These are phyloP conservation scores for Phytophthora crassamura DNA, from an alignment of 352 stramenopile genomes.

Conservation along the genomic window DNA sequence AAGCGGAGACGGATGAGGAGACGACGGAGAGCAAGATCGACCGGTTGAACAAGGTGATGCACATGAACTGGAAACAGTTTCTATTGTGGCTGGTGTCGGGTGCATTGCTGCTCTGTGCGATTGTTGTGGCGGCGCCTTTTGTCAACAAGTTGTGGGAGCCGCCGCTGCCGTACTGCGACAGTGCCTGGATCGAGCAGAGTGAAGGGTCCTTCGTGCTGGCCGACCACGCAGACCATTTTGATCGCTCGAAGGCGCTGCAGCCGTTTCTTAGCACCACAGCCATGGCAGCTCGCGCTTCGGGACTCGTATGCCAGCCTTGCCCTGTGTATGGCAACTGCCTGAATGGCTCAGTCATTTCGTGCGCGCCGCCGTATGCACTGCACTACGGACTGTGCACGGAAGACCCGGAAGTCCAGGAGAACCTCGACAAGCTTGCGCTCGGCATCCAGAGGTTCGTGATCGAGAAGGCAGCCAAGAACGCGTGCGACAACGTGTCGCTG, in stretches of 20 bases:
- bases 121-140: slow-evolving; percentile 54
- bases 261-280: slow-evolving; percentile 42
- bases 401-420: slow-evolving; percentile 54
- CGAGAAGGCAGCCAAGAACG: slow-evolving; percentile 38
- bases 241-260: slow-evolving; percentile 58
- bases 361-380: slow-evolving; percentile 54
- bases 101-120: slow-evolving; percentile 42
- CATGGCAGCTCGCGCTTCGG: slow-evolving; percentile 7
- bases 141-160: slow-evolving; percentile 42
- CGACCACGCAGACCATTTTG: slow-evolving; percentile 36
- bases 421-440: slow-evolving; percentile 50
- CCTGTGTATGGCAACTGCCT: slow-evolving; percentile 68
- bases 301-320: slow-evolving; percentile 52
- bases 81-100: slow-evolving; percentile 46
- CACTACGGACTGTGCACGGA: slow-evolving; percentile 61
- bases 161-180: slow-evolving; percentile 62
- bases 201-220: slow-evolving; percentile 35
- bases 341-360: slow-evolving; percentile 55
- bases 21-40: slow-evolving; percentile 51
- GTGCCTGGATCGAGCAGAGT: slow-evolving; percentile 40
- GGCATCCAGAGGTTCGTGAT: slow-evolving; percentile 58
- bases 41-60: slow-evolving; percentile 41
- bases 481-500: slow-evolving; percentile 42
- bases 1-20: slow-evolving; percentile 60
- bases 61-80: slow-evolving; percentile 47